These are phyloP conservation scores for Cladorrhinum samala DNA, from an alignment of 495 filamentous ascomycete genomes.

Conservation along the genomic window DNA sequence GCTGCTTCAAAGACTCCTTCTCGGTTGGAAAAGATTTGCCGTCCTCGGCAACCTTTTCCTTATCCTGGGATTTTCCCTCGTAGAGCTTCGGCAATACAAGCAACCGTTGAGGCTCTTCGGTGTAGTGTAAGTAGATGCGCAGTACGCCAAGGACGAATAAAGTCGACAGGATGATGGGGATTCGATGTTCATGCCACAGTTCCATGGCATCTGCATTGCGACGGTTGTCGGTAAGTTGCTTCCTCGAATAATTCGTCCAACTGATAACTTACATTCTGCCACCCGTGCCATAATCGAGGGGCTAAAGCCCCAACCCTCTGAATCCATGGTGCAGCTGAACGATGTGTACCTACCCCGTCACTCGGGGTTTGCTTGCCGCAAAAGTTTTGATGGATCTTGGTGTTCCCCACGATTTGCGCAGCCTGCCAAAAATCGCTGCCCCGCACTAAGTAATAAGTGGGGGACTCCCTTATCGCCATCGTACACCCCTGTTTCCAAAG, in stretches of 20 bases:
- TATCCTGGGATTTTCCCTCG: conserved; percentile 13
- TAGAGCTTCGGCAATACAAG: conserved; percentile 24
- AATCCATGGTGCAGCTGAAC: too few species aligned
- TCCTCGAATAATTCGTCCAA: background rate
- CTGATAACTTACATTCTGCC: conserved; percentile 5
- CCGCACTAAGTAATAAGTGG: conserved; percentile 10
- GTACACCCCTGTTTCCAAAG: background rate
- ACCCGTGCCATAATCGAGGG: conserved; percentile 7
- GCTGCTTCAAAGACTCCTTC: background rate
- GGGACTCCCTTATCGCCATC: background rate
- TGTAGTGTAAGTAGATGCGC: conserved; percentile 37
- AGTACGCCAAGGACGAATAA: conserved; percentile 32
- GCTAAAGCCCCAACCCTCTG: conserved; percentile 7
- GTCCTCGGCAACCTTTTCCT: conserved; percentile 8
- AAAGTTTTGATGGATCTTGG: background rate
- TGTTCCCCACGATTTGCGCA: background rate
- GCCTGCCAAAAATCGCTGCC: conserved; percentile 3
- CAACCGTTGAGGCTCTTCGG: conserved; percentile 17
- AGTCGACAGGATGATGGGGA: conserved; percentile 43
- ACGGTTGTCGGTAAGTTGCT: background rate
- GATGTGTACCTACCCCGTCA: too few species aligned
- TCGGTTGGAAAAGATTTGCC: conserved; percentile 5
- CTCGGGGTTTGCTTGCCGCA: too few species aligned
- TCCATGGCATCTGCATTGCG: conserved; percentile 39
- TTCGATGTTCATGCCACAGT: conserved; percentile 50